These are phyloP conservation scores for Proliferodiscus dingleyae DNA, from an alignment of 2,329 filamentous ascomycete species.

Conservation along the genomic window DNA sequence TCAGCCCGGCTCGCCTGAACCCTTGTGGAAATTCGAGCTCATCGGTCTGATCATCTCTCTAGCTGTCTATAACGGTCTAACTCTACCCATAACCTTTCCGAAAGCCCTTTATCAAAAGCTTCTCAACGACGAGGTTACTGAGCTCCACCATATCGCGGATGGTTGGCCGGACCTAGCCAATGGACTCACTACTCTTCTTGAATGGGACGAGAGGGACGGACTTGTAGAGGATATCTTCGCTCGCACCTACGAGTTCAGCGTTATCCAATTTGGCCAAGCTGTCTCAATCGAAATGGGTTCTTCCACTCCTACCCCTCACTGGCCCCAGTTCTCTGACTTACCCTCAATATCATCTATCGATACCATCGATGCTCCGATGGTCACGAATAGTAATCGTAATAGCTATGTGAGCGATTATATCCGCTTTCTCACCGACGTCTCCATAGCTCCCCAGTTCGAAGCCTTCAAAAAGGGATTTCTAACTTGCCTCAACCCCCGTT, in stretches of 20 bases:
- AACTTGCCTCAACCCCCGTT: constrained; percentile 65
- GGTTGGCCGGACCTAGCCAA: constrained; percentile 81
- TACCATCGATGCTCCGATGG: constrained; percentile 55
- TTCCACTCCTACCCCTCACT: constrained; percentile 31
- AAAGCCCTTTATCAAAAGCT: constrained; percentile 78
- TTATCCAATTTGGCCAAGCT: constrained; percentile 51
- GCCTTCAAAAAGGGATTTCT: constrained; percentile 81
- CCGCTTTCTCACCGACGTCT: constrained; percentile 73
- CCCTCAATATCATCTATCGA: constrained; percentile 32
- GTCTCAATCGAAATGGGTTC: constrained; percentile 51
- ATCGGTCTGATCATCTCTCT: constrained; percentile 83
- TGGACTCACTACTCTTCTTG: constrained; percentile 66
- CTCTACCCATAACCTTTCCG: constrained; percentile 85
- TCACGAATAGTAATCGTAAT: constrained; percentile 74
- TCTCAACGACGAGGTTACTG: constrained; percentile 61
- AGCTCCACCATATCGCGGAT: constrained; percentile 73
- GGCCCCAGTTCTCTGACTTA: constrained; percentile 48
- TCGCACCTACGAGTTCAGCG: constrained; percentile 81
- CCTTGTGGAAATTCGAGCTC: constrained; percentile 85
- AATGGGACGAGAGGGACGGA: constrained; percentile 72
- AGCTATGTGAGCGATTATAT: constrained; percentile 83
- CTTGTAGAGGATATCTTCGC: constrained; percentile 77
- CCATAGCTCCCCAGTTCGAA: constrained; percentile 69
- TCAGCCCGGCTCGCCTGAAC: constrained; percentile 72
- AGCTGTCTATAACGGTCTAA: constrained; percentile 89